phyloP scores from a whole-genome alignment of 306 rosid genomes.

The Medicago ruthenica region DNA sequence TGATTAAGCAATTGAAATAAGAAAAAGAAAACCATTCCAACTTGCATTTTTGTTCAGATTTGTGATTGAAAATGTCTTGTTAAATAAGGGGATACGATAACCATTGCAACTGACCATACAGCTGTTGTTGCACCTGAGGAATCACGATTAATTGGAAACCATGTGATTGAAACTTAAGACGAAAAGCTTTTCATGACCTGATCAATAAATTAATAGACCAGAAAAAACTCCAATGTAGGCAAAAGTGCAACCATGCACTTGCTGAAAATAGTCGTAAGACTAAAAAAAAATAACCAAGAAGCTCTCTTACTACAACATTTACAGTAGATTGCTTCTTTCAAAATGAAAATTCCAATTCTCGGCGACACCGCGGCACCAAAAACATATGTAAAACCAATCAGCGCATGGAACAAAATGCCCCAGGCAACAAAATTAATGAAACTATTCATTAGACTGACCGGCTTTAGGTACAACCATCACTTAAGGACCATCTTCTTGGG shows the following conservation, averaged over 20 bases:
- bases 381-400: conserved; percentile 39
- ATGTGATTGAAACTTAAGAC: neutral
- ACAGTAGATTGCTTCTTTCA: conserved; percentile 55
- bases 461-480: conserved; percentile 34
- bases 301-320: conserved; percentile 50
- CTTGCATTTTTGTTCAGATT: neutral
- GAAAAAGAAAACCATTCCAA: conserved; percentile 6
- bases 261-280: conserved; percentile 37
- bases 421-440: conserved; percentile 40
- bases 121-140: neutral
- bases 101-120: conserved; percentile 2
- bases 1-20: neutral
- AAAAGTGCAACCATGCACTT: conserved; percentile 43
- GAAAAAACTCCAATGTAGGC: conserved; percentile 41
- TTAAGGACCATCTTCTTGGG: conserved; percentile 97
- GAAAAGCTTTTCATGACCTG: conserved; percentile 25
- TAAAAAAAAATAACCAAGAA: conserved; percentile 32
- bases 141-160: conserved; percentile 24
- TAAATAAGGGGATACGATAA: neutral
- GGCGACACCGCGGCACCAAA: conserved; percentile 22
- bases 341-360: conserved; percentile 38
- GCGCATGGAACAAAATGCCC: conserved; percentile 45
- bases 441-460: conserved; percentile 22
- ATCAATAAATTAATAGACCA: conserved; percentile 27
- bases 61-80: conserved; percentile 18